phyloP scores from a whole-genome alignment of 2,329 filamentous ascomycete genomes.

The Fusarium avenaceum region DNA sequence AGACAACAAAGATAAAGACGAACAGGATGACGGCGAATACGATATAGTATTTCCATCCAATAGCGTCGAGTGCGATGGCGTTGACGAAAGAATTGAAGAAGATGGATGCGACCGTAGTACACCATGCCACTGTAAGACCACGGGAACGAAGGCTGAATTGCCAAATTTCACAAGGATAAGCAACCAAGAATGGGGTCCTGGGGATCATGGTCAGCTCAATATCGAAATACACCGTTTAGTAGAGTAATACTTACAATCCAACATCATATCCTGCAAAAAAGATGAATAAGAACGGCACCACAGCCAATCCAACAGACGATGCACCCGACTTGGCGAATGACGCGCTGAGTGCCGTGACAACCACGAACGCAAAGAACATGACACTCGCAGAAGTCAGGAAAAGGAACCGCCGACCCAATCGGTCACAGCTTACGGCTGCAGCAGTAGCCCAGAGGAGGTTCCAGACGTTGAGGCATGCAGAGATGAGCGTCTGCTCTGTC shows the following conservation, averaged over 20 bases:
- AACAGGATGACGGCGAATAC: background rate
- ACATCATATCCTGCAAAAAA: constrained; percentile 18
- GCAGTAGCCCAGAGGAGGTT: constrained; percentile 14
- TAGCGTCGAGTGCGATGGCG: constrained; percentile 14
- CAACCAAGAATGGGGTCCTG: constrained; percentile 6
- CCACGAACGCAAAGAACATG: constrained; percentile 6
- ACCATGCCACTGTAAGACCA: background rate
- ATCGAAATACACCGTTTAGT: too few relatives aligned
- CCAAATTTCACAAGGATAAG: constrained; percentile 20
- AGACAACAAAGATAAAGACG: background rate
- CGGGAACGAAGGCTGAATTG: constrained; percentile 10
- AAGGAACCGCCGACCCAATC: background rate
- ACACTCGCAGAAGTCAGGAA: constrained; percentile 2
- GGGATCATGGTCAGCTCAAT: background rate
- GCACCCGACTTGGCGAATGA: background rate
- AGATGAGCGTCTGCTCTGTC: constrained; percentile 7
- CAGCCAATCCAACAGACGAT: background rate
- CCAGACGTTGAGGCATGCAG: constrained; percentile 3
- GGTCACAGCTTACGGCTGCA: constrained; percentile 1
- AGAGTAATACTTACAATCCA: constrained; percentile 6
- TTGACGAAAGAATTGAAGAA: constrained; percentile 22
- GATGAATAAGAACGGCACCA: constrained; percentile 7
- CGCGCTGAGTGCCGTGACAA: constrained; percentile 1
- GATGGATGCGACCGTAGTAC: background rate
- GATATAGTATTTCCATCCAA: constrained; percentile 19